Conservation (phyloP, 1,139 yeast genomes). For the Suhomyces choctaworum region DNA sequence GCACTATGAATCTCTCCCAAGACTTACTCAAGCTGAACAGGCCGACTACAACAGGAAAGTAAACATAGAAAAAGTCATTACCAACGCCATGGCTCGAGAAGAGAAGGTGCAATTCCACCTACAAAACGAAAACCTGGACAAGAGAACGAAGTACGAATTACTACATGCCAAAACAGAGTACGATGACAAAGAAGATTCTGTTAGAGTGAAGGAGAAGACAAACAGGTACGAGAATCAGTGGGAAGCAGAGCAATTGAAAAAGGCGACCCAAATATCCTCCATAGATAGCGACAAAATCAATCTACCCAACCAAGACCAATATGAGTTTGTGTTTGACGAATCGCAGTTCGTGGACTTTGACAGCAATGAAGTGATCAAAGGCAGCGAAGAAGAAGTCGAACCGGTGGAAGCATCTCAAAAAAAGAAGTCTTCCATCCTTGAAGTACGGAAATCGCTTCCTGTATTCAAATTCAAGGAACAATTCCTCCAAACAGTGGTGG, state of each 20-base stretch:
- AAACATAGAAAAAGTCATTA: constrained; percentile 38
- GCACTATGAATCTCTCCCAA: constrained; percentile 50
- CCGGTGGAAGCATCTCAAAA: constrained; percentile 25
- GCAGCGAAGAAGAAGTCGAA: constrained; percentile 31
- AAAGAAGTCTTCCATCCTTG: constrained; percentile 40
- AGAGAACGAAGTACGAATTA: constrained; percentile 45
- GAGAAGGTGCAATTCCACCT: constrained; percentile 5
- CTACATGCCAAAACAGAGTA: constrained; percentile 37
- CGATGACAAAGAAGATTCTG: constrained; percentile 19
- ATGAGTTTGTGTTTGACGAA: constrained; percentile 84
- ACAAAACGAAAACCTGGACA: constrained; percentile 30
- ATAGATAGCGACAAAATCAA: constrained; percentile 47
- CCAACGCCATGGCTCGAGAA: constrained; percentile 17
- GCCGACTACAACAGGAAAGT: constrained; percentile 52
- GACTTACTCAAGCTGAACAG: constrained; percentile 49
- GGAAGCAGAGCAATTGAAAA: constrained; percentile 63
- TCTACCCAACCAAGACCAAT: constrained; percentile 50
- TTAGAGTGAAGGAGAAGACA: constrained; percentile 11
- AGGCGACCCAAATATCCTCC: constrained; percentile 36
- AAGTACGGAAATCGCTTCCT: constrained; percentile 68
- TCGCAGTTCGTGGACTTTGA: constrained; percentile 70
- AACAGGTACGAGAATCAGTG: constrained; percentile 50
- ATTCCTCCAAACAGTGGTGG: constrained; percentile 60
- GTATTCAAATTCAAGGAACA: constrained; percentile 65
- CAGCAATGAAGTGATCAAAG: constrained; percentile 30